These are phyloP conservation scores for Sporothrix inflata DNA, from an alignment of 2,329 filamentous ascomycete genomes.

Conservation along the genomic window DNA sequence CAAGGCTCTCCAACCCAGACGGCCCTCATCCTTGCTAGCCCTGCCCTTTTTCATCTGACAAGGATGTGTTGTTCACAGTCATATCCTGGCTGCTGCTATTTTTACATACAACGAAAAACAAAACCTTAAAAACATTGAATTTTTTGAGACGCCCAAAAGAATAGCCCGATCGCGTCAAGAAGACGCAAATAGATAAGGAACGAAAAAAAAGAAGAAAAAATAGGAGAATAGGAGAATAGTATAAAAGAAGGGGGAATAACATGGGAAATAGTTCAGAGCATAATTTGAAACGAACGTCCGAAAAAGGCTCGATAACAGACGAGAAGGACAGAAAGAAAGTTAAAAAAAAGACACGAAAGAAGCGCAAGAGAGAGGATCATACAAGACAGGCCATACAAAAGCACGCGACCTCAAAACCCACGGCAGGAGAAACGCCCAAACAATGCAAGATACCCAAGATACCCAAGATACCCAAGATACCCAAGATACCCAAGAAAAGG, in stretches of 20 bases:
- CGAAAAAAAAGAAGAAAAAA: background rate
- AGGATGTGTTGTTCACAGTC: background rate
- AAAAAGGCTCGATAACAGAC: too few relatives aligned
- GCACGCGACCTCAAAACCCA: background rate
- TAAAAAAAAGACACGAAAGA: background rate
- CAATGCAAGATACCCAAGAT: conserved; percentile 25
- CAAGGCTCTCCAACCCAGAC: background rate
- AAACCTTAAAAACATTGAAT: background rate
- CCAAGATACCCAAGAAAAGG: background rate
- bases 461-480: conserved; percentile 5
- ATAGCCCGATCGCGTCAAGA: background rate
- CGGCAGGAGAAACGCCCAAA: conserved; percentile 28
- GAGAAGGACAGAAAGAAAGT: background rate
- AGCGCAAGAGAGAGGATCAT: conserved; percentile 7
- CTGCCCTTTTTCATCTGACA: background rate
- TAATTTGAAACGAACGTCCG: background rate
- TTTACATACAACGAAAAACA: background rate
- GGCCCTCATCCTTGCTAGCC: background rate
- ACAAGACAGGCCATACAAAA: background rate
- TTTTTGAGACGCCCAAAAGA: conserved; percentile 12
- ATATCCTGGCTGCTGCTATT: conserved; percentile 16
- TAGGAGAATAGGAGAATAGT: background rate
- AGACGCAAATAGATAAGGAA: too few relatives aligned
- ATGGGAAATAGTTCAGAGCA: background rate
- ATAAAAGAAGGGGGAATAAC: conserved; percentile 11